A percentile compares a stretch with the other conserved stretches of the same genome.
Evolutionary conservation across 2,329 filamentous ascomycete species (phyloP).

Genomic region (Dendryphion nanum): DNA sequence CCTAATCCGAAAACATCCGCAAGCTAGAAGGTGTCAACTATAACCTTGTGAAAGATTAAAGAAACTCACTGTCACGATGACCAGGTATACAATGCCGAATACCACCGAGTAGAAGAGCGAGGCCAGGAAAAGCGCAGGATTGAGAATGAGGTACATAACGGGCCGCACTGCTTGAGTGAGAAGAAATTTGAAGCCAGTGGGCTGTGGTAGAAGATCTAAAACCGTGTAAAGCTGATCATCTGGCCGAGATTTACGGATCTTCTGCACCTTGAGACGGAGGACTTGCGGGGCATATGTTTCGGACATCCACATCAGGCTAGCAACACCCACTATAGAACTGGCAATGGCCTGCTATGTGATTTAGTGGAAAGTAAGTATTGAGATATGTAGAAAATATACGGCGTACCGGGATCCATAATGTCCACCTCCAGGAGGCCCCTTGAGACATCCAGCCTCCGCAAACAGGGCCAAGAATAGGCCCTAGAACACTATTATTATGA

Average conservation of each 20-base stretch:
- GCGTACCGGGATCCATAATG: constrained; percentile 9
- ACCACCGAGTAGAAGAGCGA: constrained; percentile 10
- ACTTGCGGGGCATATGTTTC: constrained; percentile 10
- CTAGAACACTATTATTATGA: constrained; percentile 9
- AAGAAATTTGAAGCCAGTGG: constrained; percentile 2
- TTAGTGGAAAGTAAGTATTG: not conserved
- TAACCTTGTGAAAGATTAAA: not conserved
- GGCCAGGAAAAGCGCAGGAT: constrained; percentile 9
- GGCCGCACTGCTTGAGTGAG: constrained; percentile 9
- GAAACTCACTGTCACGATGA: constrained; percentile 11
- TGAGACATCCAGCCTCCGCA: constrained; percentile 15
- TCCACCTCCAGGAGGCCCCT: constrained; percentile 11
- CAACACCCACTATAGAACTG: constrained; percentile 6
- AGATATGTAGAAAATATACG: not conserved
- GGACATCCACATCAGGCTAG: constrained; percentile 3
- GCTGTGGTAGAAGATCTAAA: constrained; percentile 5
- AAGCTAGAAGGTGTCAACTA: constrained; percentile 2
- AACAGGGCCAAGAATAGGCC: constrained; percentile 12
- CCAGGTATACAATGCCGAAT: constrained; percentile 12
- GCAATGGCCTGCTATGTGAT: constrained; percentile 9
- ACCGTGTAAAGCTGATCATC: constrained; percentile 9
- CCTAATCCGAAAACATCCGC: constrained; percentile 9
- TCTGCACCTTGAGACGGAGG: constrained; percentile 5
- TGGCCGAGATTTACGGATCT: not conserved
- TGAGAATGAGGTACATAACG: constrained; percentile 7